Evolutionary conservation across 1,139 yeast species (phyloP).

Genomic region (Lodderomyces pseudojiufengensis): DNA sequence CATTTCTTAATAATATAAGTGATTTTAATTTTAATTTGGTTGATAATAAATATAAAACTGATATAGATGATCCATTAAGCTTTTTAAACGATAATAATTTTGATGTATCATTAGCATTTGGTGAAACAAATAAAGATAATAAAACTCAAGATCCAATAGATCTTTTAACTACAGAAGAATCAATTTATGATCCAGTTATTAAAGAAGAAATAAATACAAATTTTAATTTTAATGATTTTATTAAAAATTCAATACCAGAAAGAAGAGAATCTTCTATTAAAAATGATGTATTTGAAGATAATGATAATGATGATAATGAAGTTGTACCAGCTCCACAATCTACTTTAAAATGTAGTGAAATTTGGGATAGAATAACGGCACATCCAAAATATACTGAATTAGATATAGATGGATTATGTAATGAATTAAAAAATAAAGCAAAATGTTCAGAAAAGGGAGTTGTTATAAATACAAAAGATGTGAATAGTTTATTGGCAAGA

Average conservation of each 20-base stretch:
- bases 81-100: constrained; percentile 47
- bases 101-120: constrained; percentile 50
- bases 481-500: constrained; percentile 56
- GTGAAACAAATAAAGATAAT: constrained; percentile 13
- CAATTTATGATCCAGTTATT: constrained; percentile 60
- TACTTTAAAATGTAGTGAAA: constrained; percentile 67
- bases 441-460: constrained; percentile 92
- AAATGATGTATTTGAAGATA: constrained; percentile 9
- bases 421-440: constrained; percentile 87
- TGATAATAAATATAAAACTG: constrained; percentile 6
- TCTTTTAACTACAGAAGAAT: constrained; percentile 55
- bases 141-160: constrained; percentile 27
- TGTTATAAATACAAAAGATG: constrained; percentile 76
- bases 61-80: constrained; percentile 37
- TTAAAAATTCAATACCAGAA: constrained; percentile 22
- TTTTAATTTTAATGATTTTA: constrained; percentile 39
- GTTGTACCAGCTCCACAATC: constrained; percentile 38
- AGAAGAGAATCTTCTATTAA: constrained; percentile 13
- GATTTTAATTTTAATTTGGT: constrained; percentile 20
- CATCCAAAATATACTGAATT: constrained; percentile 92
- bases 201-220: constrained; percentile 18
- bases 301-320: constrained; percentile 23
- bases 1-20: constrained; percentile 18
- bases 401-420: constrained; percentile 90
- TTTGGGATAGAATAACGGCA: constrained; percentile 93